Percentiles rank a stretch among this genome's conserved stretches.
phyloP scores from a whole-genome alignment of 1,139 yeast genomes.

The Meyerozyma smithsonii region DNA sequence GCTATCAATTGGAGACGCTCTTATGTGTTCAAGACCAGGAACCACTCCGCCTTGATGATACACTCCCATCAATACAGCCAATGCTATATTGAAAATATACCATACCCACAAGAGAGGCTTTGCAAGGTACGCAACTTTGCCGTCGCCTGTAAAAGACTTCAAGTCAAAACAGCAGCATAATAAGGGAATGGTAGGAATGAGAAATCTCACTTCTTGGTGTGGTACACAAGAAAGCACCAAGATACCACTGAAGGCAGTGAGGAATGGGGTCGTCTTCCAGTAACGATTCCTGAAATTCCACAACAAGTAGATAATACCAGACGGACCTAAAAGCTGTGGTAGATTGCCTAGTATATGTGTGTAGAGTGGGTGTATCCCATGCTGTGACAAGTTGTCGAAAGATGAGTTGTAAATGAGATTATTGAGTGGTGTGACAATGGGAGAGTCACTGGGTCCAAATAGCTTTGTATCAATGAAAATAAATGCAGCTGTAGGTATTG shows the following conservation, averaged over 20 bases:
- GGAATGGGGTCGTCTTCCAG: constrained; percentile 46
- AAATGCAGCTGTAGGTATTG: constrained; percentile 31
- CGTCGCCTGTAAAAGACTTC: constrained; percentile 12
- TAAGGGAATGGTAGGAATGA: constrained; percentile 73
- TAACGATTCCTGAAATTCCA: constrained; percentile 27
- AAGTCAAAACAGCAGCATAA: constrained; percentile 59
- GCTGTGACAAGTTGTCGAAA: constrained; percentile 56
- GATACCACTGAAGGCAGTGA: constrained; percentile 61
- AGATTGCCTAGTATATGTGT: constrained; percentile 72
- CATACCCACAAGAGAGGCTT: constrained; percentile 28
- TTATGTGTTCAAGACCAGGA: constrained; percentile 49
- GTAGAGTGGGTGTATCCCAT: constrained; percentile 79
- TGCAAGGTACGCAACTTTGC: background rate
- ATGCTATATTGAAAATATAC: constrained; percentile 57
- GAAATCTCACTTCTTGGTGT: constrained; percentile 88
- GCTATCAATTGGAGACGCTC: no score
- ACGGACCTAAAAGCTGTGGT: constrained; percentile 81
- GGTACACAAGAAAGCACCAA: constrained; percentile 63
- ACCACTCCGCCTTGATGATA: constrained; percentile 90
- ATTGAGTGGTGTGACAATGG: constrained; percentile 69
- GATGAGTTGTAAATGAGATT: constrained; percentile 68
- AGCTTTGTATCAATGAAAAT: constrained; percentile 42
- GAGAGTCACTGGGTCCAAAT: constrained; percentile 12
- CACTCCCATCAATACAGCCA: constrained; percentile 69
- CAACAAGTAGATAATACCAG: constrained; percentile 43